Base-by-base conservation (phyloP, 2,329 filamentous ascomycete genomes). In the Herpotrichia juniperi region DNA sequence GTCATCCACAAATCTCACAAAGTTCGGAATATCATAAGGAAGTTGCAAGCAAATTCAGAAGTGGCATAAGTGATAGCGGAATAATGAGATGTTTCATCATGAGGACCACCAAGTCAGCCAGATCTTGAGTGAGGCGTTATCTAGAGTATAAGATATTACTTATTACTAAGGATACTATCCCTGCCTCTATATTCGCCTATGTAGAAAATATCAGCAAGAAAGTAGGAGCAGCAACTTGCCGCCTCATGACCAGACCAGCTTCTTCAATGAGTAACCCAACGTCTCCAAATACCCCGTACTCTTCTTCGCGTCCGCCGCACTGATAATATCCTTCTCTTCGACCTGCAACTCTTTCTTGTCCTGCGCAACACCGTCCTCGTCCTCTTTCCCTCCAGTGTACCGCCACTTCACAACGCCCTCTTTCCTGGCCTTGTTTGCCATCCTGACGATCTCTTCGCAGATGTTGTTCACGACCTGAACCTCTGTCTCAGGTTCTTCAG, bases 191-290 rank as follows among this genome's bases (percentile, higher is more conserved):
- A n/a, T n/a, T n/a, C n/a, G n/a, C n/a, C n/a, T n/a, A n/a, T n/a
- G n/a, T n/a, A n/a, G n/a, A n/a, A n/a, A 25, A 9, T 21, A 40
- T 24, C 19, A 40, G 19, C 7, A 11, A 40, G 21, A 40, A 22
- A 40, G 6, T n/a, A 3, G 7, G 11, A 22, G 19, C 34, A 4
- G n/a, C n/a, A n/a, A n/a, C n/a, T n/a, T n/a, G n/a, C n/a, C 16
- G 4, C 17, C 17, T 56, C 44, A 85, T 2, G 82, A 81, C 94
- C 94, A 97, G 11, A 99, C 92, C 70, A 97, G 76, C 79, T 91
- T 96, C 83, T 96, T 97, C 64, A 97, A 81, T 53, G 88, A 89
- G 78, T 97, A 92, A 1, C 92, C 91, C 66, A 96, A 76, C 71
- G 93, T 88, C 74, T 97, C 93, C 46, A 97, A 73, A 63, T 96